Evolutionary conservation across 2,329 filamentous ascomycete genomes (phyloP), one percentile per base, ranked within the genome.

Genomic region (Aspergillus calidoustus): DNA sequence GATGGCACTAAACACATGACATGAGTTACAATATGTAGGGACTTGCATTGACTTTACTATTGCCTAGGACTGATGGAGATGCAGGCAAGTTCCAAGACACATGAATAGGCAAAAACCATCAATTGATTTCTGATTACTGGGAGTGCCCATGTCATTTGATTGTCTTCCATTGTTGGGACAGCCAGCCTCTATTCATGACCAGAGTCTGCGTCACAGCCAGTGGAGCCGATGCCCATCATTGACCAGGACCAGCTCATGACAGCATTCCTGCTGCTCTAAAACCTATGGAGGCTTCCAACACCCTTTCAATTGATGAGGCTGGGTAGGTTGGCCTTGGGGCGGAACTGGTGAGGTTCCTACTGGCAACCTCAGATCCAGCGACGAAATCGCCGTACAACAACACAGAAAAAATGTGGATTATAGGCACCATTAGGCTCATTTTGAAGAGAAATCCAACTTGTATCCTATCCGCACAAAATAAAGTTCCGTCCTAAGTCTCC

Each of bases 391-490:
- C 34, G 50, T 57, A 22, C 38, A 17, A 22, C 17, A 28, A 8
- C 22, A 19, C 34, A 19, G 43, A 5, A 41, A 43, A 17, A n/a
- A 19, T n/a, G n/a, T 3, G 34, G 23, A 51, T 31, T 22, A 61
- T 61, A 54, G 54, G 7, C 30, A 9, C 44, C 7, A 49, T 61
- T 17, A 31, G 54, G 22, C 25, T 61, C 38, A 22, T 53, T 61
- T 53, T 47, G 41, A 57, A 57, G 59, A 43, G 3, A 15, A 44
- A 30, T 44, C 9, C 13, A 22, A 23, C 19, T 11, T 34, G 23
- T 58, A 58, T 58, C 48, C 23, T 2, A 17, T n/a, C 6, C 11
- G 47, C 9, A 2, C 19, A 46, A 47, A 22, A 38, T 3, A 43
- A 34, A 6, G 46, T 19, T 7, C 15, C 13, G 11, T 11, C 2